These are phyloP conservation scores for Paramecium sonneborni DNA, from an alignment of 73 alveolate genomes.

Conservation along the genomic window DNA sequence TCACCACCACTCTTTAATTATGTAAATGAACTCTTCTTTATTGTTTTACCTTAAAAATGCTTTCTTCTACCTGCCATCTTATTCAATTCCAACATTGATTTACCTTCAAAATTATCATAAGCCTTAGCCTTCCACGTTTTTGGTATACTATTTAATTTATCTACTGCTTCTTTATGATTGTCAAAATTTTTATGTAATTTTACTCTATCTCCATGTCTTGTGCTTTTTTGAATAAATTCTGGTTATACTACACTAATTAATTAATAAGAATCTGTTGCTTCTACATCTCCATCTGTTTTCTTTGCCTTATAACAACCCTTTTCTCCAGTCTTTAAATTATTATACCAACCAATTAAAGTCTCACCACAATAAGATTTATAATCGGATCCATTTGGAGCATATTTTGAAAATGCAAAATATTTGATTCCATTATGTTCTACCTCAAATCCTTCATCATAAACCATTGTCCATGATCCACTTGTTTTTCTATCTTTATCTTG, in stretches of 20 bases:
- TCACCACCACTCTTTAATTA: slow-evolving; percentile 23
- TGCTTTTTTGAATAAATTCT: slow-evolving; percentile 14
- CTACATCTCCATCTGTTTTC: slow-evolving; percentile 33
- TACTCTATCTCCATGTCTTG: slow-evolving; percentile 9
- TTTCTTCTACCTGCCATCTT: slow-evolving; percentile 46
- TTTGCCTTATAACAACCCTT: slow-evolving; percentile 61
- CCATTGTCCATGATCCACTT: slow-evolving; percentile 66
- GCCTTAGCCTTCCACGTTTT: slow-evolving; percentile 42
- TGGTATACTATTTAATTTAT: neutral
- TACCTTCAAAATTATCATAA: neutral
- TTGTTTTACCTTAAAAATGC: neutral
- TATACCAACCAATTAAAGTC: slow-evolving; percentile 67
- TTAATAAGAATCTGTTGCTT: slow-evolving; percentile 19
- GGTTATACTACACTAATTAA: slow-evolving; percentile 60
- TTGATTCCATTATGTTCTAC: slow-evolving; percentile 51
- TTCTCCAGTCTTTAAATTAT: slow-evolving; percentile 33
- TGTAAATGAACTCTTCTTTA: neutral
- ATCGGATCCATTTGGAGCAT: slow-evolving; percentile 47
- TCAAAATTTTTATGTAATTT: slow-evolving; percentile 21
- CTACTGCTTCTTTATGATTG: slow-evolving; percentile 23
- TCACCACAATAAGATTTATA: slow-evolving; percentile 53
- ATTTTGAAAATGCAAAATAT: slow-evolving; percentile 59
- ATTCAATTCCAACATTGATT: neutral
- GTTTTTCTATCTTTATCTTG: neutral
- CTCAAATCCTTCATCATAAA: slow-evolving; percentile 70